Percentiles rank a stretch among this genome's conserved stretches.
Evolutionary conservation across 2,329 filamentous ascomycete genomes (phyloP).

Genomic region (Aspergillus sp.): DNA sequence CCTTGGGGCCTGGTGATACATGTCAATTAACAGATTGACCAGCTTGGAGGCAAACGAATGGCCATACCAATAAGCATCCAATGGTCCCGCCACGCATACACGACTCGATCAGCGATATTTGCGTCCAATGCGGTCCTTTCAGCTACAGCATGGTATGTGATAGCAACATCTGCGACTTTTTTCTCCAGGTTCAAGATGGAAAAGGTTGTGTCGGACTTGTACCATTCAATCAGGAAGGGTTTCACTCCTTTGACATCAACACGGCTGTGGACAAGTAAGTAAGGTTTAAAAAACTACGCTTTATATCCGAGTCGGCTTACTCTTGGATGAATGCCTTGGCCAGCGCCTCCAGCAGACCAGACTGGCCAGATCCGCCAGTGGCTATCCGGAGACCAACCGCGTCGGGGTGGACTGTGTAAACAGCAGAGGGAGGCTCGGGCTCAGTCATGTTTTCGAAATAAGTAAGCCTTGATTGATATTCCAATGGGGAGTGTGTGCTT

Average conservation of each 20-base stretch:
- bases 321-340: background rate
- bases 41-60: background rate
- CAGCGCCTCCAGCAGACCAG: background rate
- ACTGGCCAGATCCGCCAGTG: background rate
- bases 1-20: background rate
- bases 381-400: background rate
- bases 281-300: background rate
- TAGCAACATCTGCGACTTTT: background rate
- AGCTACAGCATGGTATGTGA: background rate
- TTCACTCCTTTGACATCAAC: background rate
- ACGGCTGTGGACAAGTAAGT: background rate
- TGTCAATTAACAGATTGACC: background rate
- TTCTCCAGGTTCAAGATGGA: background rate
- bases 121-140: background rate
- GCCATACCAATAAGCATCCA: background rate
- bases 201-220: background rate
- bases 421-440: background rate
- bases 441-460: background rate
- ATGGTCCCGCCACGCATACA: background rate
- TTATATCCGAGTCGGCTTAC: background rate
- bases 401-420: background rate
- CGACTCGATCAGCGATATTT: background rate
- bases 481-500: background rate
- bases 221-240: background rate
- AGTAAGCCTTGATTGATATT: background rate